Evolutionary conservation across 495 filamentous ascomycete species (phyloP), one percentile per base, ranked within the genome.

Genomic region (Aspergillus haitiensis): DNA sequence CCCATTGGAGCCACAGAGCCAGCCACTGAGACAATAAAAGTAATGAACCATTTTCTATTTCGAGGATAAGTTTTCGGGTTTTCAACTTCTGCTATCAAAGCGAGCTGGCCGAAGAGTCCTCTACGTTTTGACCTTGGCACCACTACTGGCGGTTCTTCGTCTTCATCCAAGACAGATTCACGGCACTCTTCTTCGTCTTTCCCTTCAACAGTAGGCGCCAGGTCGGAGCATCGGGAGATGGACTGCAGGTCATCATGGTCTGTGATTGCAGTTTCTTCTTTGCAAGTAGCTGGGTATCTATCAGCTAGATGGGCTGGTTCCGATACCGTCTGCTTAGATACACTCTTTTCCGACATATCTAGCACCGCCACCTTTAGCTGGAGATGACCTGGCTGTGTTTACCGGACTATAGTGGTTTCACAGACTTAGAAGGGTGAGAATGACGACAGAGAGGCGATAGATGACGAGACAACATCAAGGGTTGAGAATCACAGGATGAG

Each of bases 31-130:
- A 97, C 83, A 53, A 93, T 77, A 49, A 87, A 79, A 0, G 93
- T 97, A 66, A 98, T 87, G 54, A 85, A 82, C 90, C 93, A 96
- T 82, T 97, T 97, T 42, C 78, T 87, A 15, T 72, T 77, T 12
- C 82, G 81, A 32, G 80, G 71, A 69, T 97, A 97, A 16, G 89
- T 81, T 56, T 86, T 85, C 0, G 93, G 87, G 39, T 86, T 75
- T 53, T 89, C 86, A 40, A 96, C 82, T 72, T 98, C 93, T 5
- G 91, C 89, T n/a, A 97, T 75, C 46, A 97, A 57, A 2, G 89
- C 80, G 3, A 96, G 77, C 47, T 82, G 82, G 5, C 84, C 85
- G 32, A 97, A 79, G 8, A 97, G 75, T 0, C 93, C 93, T 71
- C 92, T 75, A 58, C 93, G 85, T 62, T 89, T 69, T 11, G 76